Evolutionary conservation across 1,284 basidiomycete genomes (phyloP).

Genomic region (Ganoderma multipileum): DNA sequence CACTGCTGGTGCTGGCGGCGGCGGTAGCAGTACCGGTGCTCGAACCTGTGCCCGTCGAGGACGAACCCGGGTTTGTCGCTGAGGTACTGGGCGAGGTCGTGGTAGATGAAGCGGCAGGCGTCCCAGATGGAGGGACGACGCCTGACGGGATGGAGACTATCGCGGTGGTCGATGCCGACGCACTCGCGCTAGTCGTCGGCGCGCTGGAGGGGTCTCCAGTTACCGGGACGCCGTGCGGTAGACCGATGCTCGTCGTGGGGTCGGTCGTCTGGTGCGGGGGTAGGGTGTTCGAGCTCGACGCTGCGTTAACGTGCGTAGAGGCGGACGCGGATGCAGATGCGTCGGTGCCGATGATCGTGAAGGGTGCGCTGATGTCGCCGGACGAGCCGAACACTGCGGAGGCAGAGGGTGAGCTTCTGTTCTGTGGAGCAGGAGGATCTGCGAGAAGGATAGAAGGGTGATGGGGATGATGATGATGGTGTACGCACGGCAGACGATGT

Average conservation of each 20-base stretch:
- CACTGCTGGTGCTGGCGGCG: neutral
- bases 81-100: neutral
- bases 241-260: slow-evolving; percentile 9
- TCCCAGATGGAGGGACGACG: slow-evolving; percentile 3
- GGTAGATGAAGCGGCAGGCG: neutral
- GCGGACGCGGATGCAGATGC: slow-evolving; percentile 10
- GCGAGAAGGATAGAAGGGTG: neutral
- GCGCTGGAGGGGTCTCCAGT: slow-evolving; percentile 8
- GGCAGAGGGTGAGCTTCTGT: neutral
- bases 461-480: neutral
- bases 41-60: neutral
- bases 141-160: slow-evolving; percentile 1
- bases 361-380: slow-evolving; percentile 50
- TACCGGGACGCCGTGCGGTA: slow-evolving; percentile 10
- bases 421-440: slow-evolving; percentile 8
- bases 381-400: slow-evolving; percentile 57
- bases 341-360: slow-evolving; percentile 43
- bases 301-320: slow-evolving; percentile 5
- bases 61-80: neutral
- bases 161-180: neutral
- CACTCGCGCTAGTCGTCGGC: neutral
- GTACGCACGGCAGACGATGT: slow-evolving; percentile 40
- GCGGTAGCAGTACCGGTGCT: neutral
- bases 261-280: slow-evolving; percentile 19
- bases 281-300: slow-evolving; percentile 19